These are phyloP conservation scores for Talaromyces sp. DNA, from an alignment of 2,329 filamentous ascomycete species.

Conservation along the genomic window DNA sequence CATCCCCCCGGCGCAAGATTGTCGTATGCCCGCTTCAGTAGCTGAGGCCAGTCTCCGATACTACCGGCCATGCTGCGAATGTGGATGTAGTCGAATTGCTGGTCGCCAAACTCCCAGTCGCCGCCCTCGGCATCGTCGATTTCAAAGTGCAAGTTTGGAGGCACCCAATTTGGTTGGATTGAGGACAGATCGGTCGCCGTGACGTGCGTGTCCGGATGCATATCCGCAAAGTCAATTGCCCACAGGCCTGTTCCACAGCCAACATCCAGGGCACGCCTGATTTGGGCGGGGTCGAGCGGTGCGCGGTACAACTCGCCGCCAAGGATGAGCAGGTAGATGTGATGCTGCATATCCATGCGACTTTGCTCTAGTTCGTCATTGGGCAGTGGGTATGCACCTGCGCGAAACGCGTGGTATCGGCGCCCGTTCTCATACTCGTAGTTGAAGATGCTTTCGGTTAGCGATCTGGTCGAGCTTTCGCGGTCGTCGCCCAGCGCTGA, in stretches of 20 bases:
- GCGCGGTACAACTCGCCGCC: conserved; percentile 10
- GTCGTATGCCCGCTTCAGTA: conserved; percentile 20
- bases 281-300: background rate
- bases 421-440: conserved; percentile 14
- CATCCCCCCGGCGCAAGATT: conserved; percentile 23
- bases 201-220: conserved; percentile 9
- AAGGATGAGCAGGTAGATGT: conserved; percentile 10
- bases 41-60: conserved; percentile 22
- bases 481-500: conserved; percentile 8
- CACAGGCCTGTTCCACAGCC: conserved; percentile 11
- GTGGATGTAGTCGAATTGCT: conserved; percentile 23
- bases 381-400: conserved; percentile 15
- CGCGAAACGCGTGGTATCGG: conserved; percentile 16
- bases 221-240: conserved; percentile 14
- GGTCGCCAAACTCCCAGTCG: conserved; percentile 19
- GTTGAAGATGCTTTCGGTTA: conserved; percentile 10
- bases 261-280: conserved; percentile 7
- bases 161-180: conserved; percentile 15
- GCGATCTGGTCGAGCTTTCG: conserved; percentile 8
- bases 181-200: conserved; percentile 16
- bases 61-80: conserved; percentile 22
- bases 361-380: conserved; percentile 21
- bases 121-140: conserved; percentile 21
- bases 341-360: conserved; percentile 16
- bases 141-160: conserved; percentile 10